These are phyloP conservation scores for Annulohypoxylon truncatum DNA, from an alignment of 2,329 filamentous ascomycete species.

Conservation along the genomic window DNA sequence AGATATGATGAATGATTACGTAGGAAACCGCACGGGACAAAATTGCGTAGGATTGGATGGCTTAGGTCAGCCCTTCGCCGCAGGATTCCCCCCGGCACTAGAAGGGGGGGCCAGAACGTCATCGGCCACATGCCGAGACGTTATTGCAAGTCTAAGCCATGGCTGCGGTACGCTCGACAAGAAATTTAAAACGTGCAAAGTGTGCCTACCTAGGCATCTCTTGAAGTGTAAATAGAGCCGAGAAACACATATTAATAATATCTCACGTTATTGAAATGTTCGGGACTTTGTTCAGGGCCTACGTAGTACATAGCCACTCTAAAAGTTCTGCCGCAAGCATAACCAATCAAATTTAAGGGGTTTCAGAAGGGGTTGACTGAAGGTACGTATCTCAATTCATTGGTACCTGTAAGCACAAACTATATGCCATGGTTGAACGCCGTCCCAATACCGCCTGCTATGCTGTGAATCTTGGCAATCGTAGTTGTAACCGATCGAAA, in stretches of 20 bases:
- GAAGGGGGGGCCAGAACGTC: background rate
- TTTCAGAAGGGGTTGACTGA: background rate
- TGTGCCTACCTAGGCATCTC: no score
- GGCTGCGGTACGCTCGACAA: background rate
- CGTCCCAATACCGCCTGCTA: slow-evolving; percentile 16
- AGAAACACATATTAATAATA: no score
- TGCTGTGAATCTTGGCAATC: slow-evolving; percentile 16
- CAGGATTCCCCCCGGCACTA: background rate
- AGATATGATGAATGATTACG: background rate
- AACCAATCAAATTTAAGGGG: background rate
- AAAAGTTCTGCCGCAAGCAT: background rate
- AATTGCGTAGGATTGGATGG: background rate
- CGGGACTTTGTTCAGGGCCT: no score
- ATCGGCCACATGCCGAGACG: background rate
- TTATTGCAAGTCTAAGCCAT: background rate
- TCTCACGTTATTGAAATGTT: no score
- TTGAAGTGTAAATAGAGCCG: no score
- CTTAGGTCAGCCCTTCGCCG: slow-evolving; percentile 5
- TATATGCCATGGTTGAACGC: slow-evolving; percentile 12
- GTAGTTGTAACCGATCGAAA: background rate
- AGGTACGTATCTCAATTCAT: background rate
- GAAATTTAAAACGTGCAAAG: background rate
- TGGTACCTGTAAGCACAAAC: background rate
- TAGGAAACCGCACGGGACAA: background rate
- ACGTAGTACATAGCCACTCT: no score